Conservation (phyloP, 495 filamentous ascomycete species). For the Parmelia sp. region DNA sequence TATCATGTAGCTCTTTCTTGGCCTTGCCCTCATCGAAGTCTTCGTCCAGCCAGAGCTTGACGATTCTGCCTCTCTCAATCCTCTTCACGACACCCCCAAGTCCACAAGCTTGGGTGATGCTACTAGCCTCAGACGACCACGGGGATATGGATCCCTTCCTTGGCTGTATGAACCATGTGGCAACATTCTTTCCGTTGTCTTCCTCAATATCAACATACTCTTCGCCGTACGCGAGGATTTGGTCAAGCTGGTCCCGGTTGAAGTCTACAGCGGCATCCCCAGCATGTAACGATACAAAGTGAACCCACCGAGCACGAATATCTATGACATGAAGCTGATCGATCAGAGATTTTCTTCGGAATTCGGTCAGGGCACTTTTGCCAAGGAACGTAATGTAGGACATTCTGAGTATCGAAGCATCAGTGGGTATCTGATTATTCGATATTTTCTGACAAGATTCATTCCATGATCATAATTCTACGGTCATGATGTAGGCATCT, state of each 20-base stretch:
- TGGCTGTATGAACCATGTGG: constrained; percentile 66
- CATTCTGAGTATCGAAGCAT: too few relatives aligned
- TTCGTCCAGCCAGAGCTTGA: constrained; percentile 56
- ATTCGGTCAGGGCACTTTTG: constrained; percentile 48
- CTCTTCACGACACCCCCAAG: constrained; percentile 64
- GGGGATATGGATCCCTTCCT: constrained; percentile 81
- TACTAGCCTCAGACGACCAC: constrained; percentile 95
- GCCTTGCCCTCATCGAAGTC: constrained; percentile 37
- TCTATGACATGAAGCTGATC: constrained; percentile 48
- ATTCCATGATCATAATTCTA: too few relatives aligned
- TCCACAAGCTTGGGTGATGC: constrained; percentile 87
- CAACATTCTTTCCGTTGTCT: constrained; percentile 23
- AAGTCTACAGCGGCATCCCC: constrained; percentile 31
- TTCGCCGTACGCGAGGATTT: constrained; percentile 60
- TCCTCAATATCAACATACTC: constrained; percentile 10
- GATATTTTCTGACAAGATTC: too few relatives aligned
- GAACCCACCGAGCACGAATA: constrained; percentile 58
- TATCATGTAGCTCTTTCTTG: constrained; percentile 72
- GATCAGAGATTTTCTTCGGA: constrained; percentile 45
- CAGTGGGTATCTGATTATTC: too few relatives aligned
- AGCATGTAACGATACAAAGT: constrained; percentile 49
- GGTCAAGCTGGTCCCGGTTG: constrained; percentile 46
- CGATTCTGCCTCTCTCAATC: constrained; percentile 78
- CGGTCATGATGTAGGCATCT: too few relatives aligned
- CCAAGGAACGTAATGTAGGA: constrained; percentile 46